A percentile compares a stretch with the other conserved stretches of the same genome.
These are phyloP conservation scores for Peterozyma toletana DNA, from an alignment of 805 yeast species.

Conservation along the genomic window DNA sequence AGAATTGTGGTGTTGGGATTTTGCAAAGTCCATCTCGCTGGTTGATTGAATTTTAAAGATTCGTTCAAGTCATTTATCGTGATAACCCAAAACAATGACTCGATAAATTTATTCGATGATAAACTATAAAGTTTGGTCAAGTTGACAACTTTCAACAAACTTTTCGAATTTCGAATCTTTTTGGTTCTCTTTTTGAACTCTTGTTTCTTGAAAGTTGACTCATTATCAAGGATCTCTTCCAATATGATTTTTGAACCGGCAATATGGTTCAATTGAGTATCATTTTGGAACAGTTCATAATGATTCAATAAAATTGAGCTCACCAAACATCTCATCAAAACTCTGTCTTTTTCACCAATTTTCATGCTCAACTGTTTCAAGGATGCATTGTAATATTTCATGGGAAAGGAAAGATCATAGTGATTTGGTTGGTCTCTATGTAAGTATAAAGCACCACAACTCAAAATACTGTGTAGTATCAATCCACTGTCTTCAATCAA, in stretches of 20 bases:
- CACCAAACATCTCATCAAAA: slow-evolving; percentile 5
- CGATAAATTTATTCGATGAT: slow-evolving; percentile 6
- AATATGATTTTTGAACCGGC: slow-evolving; percentile 11
- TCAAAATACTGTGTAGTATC: slow-evolving; percentile 8
- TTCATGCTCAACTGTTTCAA: slow-evolving; percentile 10
- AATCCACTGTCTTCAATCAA: slow-evolving; percentile 7
- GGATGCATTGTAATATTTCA: slow-evolving; percentile 10
- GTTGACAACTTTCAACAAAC: slow-evolving; percentile 2
- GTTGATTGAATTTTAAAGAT: slow-evolving; percentile 5
- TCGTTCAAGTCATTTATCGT: slow-evolving; percentile 8
- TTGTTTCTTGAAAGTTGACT: background rate
- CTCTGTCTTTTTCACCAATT: slow-evolving; percentile 5
- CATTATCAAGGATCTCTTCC: slow-evolving; percentile 7
- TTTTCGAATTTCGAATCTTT: background rate
- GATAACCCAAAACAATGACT: slow-evolving; percentile 7
- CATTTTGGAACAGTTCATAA: slow-evolving; percentile 7
- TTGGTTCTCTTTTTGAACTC: background rate
- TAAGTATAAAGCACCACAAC: slow-evolving; percentile 10
- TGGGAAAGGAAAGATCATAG: slow-evolving; percentile 7
- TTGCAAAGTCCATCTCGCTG: slow-evolving; percentile 8
- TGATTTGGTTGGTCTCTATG: slow-evolving; percentile 8
- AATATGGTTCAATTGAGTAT: slow-evolving; percentile 6
- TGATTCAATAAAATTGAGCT: slow-evolving; percentile 8
- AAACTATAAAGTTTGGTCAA: slow-evolving; percentile 3
- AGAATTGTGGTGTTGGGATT: slow-evolving; percentile 8